Base-by-base conservation (phyloP, 2,329 filamentous ascomycete species). In the Nemania bipapillata region DNA sequence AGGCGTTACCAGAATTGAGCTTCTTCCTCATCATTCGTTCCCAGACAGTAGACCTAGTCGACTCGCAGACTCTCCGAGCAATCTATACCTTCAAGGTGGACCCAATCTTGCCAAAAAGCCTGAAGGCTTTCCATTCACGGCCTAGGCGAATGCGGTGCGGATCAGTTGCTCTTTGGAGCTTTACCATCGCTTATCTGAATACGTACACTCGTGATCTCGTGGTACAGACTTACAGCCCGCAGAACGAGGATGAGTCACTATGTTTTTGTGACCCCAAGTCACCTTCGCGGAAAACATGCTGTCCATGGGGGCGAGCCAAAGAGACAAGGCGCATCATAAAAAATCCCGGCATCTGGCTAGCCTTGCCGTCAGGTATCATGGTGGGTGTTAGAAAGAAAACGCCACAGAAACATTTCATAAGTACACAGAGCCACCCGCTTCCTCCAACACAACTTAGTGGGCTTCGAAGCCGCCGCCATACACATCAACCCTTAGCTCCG, bases 301-400 rank as follows among this genome's bases (percentile, higher is more conserved):
- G 84, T 69, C 77, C 81, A 1, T 89, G 86, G 86, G 75, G 78
- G 5, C 83, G 85, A 24, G 84, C 86, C 1, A 84, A 81, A 17
- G 85, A 88, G 72, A 78, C 83, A 2, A 84, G 81, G 45, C 84
- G 86, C 54, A 83, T 81, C 8, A 83, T 93, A 7, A 79, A 83
- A n/a, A 86, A 90, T 42, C 89, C 90, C 0, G 91, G 91, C 0
- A 77, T 81, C 0, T 93, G 91, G 91, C 87, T 90, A 68, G 81
- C 87, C 1, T 81, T 92, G 6, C 82, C 84, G 0, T 85, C 85
- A 35, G 87, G 89, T 0, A 87, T 86, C 63, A 81, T 92, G 9
- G 81, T 92, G 0, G 91, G 91, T 0, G 82, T 93, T 12, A 83
- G 90, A 32, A 86, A 80, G 70, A 83, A 82, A 70, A 73, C 73